Evolutionary conservation across 176 grass and related monocot species (phyloP).

Genomic region (Saccharum officinarum): DNA sequence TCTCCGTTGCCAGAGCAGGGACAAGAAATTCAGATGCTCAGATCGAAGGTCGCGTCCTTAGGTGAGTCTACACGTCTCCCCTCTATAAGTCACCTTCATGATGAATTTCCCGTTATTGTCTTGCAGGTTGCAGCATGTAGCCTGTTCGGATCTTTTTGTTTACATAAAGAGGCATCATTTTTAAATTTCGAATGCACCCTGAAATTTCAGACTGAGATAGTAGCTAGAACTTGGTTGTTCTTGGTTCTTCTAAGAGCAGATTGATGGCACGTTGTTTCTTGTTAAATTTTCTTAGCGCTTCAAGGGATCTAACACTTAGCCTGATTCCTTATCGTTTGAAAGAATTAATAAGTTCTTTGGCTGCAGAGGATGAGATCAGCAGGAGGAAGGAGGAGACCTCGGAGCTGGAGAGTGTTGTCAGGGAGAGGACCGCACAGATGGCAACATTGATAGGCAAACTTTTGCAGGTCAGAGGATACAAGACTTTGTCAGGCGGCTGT

Average conservation of each 20-base stretch:
- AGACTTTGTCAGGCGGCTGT: not conserved
- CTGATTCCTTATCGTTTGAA: constrained; percentile 18
- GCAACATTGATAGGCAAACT: constrained; percentile 32
- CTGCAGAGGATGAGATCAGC: constrained; percentile 54
- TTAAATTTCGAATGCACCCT: not conserved
- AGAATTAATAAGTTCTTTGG: constrained; percentile 14
- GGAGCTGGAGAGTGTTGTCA: constrained; percentile 39
- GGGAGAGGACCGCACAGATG: constrained; percentile 49
- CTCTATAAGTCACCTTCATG: not conserved
- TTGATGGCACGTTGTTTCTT: not conserved
- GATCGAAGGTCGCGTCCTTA: constrained; percentile 52
- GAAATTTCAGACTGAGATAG: not conserved
- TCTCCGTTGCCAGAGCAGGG: not conserved
- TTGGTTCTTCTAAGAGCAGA: not conserved
- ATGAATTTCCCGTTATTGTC: not conserved
- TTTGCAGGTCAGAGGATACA: constrained; percentile 39
- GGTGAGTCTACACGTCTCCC: constrained; percentile 9
- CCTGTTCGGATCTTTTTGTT: not conserved
- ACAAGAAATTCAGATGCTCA: constrained; percentile 52
- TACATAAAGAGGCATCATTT: not conserved
- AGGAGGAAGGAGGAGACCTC: constrained; percentile 50
- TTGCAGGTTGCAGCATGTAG: not conserved
- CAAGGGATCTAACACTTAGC: not conserved
- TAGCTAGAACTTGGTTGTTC: not conserved
- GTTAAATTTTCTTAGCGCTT: not conserved